Percentiles rank a stretch among this genome's conserved stretches.
phyloP scores from a whole-genome alignment of 495 filamentous ascomycete species.

The Hypoxylon perforatum region DNA sequence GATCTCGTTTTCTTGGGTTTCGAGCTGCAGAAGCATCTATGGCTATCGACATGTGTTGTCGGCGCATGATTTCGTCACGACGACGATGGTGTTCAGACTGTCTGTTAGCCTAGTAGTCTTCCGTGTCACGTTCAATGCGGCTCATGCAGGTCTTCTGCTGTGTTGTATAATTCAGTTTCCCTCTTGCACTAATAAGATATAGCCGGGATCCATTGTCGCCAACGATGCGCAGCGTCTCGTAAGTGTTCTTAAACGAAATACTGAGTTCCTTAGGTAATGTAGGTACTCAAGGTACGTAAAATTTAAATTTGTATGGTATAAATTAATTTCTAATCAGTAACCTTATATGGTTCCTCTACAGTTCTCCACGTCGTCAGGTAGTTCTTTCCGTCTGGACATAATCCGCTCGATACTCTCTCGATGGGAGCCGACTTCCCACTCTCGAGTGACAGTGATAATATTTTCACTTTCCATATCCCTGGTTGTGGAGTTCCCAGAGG shows the following conservation, averaged over 20 bases:
- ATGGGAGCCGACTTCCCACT: slow-evolving; percentile 13
- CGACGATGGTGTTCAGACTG: slow-evolving; percentile 61
- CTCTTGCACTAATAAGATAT: slow-evolving; percentile 65
- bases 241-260: slow-evolving; percentile 53
- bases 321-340: too few relatives aligned
- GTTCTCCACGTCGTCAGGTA: too few relatives aligned
- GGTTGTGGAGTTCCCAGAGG: neutral
- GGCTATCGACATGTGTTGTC: slow-evolving; percentile 59
- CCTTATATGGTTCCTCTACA: too few relatives aligned
- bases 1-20: slow-evolving; percentile 1
- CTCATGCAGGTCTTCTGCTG: slow-evolving; percentile 29
- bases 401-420: too few relatives aligned
- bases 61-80: slow-evolving; percentile 66
- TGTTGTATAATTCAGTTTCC: slow-evolving; percentile 65
- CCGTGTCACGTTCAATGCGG: neutral
- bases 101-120: slow-evolving; percentile 29
- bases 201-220: slow-evolving; percentile 53
- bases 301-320: too few relatives aligned
- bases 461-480: neutral
- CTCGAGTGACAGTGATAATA: neutral
- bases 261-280: too few relatives aligned
- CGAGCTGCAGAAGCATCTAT: slow-evolving; percentile 60
- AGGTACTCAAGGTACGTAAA: too few relatives aligned
- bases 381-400: too few relatives aligned
- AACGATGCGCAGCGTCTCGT: slow-evolving; percentile 62